Percentiles rank a stretch among this genome's conserved stretches.
Conservation (phyloP, 768 basidiomycete genomes). For the Suillus spraguei region DNA sequence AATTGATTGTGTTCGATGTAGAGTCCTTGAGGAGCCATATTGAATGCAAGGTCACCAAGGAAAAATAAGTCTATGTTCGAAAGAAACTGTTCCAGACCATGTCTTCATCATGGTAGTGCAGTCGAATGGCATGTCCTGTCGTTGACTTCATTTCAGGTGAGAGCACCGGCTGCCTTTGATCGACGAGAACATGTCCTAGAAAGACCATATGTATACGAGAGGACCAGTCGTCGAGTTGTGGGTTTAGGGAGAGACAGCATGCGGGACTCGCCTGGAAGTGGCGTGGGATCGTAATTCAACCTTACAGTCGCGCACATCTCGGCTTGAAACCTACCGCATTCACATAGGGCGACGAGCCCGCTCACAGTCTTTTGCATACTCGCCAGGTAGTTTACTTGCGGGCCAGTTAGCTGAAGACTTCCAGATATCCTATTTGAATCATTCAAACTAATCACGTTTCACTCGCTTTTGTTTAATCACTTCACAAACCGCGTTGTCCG, state of each 20-base stretch:
- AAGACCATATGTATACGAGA: neutral
- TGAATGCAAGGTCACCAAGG: conserved; percentile 4
- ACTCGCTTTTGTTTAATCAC: conserved; percentile 19
- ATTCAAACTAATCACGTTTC: conserved; percentile 2
- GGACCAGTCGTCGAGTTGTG: neutral
- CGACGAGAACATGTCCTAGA: neutral
- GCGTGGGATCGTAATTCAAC: conserved; percentile 1
- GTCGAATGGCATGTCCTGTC: neutral
- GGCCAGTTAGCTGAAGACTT: conserved; percentile 19
- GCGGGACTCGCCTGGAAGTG: neutral
- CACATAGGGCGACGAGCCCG: conserved; percentile 20
- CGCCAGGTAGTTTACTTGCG: conserved; percentile 10
- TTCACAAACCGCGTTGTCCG: conserved; percentile 13
- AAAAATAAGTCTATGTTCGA: neutral
- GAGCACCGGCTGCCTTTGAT: neutral
- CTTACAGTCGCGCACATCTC: conserved; percentile 4
- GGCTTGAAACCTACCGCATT: conserved; percentile 10
- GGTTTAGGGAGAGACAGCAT: neutral
- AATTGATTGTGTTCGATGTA: neutral
- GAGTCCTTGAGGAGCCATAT: neutral
- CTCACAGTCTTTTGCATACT: conserved; percentile 6
- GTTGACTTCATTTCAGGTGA: conserved; percentile 4
- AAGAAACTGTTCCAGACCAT: neutral
- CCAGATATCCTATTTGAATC: conserved; percentile 5
- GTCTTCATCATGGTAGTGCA: neutral